Evolutionary conservation across 176 grass and related monocot species (phyloP).

Genomic region (Bothriochloa decipiens): DNA sequence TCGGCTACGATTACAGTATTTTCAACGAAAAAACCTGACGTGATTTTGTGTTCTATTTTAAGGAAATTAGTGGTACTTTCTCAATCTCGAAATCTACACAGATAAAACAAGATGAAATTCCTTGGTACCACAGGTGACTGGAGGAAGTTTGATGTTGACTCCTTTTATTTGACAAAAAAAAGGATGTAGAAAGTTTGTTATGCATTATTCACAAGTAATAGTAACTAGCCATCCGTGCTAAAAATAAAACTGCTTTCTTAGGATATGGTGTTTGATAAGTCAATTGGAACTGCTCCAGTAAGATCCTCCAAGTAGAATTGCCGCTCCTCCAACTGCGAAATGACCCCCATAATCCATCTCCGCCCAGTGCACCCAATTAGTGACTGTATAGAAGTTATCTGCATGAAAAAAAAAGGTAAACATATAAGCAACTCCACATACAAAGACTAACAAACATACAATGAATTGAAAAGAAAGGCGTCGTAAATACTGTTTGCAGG

Average conservation of each 20-base stretch:
- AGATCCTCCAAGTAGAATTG: constrained; percentile 96
- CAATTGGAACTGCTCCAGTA: constrained; percentile 88
- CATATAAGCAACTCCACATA: constrained; percentile 10
- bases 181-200: background rate
- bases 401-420: constrained; percentile 23
- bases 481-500: background rate
- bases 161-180: constrained; percentile 10
- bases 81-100: background rate
- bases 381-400: constrained; percentile 90
- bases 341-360: constrained; percentile 98
- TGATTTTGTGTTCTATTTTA: constrained; percentile 88
- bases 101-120: background rate
- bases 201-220: background rate
- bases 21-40: constrained; percentile 89
- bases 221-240: background rate
- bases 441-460: constrained; percentile 10
- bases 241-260: constrained; percentile 30
- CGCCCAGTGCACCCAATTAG: constrained; percentile 86
- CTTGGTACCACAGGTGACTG: background rate
- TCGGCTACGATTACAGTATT: constrained; percentile 90
- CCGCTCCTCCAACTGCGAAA: constrained; percentile 87
- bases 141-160: background rate
- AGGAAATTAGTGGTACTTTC: constrained; percentile 41
- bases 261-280: constrained; percentile 88
- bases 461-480: background rate